Conservation (phyloP, 106 monocot genomes). For the Vanilla planifolia region DNA sequence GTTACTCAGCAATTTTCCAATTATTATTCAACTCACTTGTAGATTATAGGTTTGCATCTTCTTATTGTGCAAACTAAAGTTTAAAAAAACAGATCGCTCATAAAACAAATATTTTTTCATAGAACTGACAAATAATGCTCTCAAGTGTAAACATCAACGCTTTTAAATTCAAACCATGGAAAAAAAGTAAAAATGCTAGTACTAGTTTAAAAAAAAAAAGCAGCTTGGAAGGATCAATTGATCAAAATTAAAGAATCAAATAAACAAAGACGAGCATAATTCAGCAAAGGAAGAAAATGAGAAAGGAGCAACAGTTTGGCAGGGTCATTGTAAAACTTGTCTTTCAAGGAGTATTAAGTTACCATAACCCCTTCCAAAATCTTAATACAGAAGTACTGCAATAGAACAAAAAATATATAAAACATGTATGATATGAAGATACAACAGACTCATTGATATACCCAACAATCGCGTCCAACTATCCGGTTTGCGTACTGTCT, state of each 20-base stretch:
- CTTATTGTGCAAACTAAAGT: too few species aligned
- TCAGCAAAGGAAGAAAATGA: constrained; percentile 80
- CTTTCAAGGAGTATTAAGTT: constrained; percentile 53
- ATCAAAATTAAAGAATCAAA: neutral
- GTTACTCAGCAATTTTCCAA: too few species aligned
- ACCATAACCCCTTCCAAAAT: constrained; percentile 92
- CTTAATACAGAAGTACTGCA: constrained; percentile 82
- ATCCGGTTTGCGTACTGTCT: constrained; percentile 94
- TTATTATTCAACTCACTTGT: too few species aligned
- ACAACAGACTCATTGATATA: constrained; percentile 97
- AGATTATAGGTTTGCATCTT: too few species aligned
- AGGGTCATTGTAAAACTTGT: constrained; percentile 93
- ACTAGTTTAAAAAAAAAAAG: neutral
- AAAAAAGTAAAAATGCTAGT: neutral
- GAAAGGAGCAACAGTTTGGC: constrained; percentile 71
- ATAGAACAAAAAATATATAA: constrained; percentile 1
- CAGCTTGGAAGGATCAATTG: neutral
- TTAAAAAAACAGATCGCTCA: too few species aligned
- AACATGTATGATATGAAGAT: too few species aligned
- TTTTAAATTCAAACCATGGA: too few species aligned
- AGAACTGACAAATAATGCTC: too few species aligned
- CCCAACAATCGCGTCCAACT: constrained; percentile 94
- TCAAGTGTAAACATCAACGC: too few species aligned
- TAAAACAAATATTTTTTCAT: too few species aligned
- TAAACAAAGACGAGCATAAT: constrained; percentile 35